Base-by-base conservation (phyloP, 2,329 filamentous ascomycete genomes). In the Stachybotrys chartarum region DNA sequence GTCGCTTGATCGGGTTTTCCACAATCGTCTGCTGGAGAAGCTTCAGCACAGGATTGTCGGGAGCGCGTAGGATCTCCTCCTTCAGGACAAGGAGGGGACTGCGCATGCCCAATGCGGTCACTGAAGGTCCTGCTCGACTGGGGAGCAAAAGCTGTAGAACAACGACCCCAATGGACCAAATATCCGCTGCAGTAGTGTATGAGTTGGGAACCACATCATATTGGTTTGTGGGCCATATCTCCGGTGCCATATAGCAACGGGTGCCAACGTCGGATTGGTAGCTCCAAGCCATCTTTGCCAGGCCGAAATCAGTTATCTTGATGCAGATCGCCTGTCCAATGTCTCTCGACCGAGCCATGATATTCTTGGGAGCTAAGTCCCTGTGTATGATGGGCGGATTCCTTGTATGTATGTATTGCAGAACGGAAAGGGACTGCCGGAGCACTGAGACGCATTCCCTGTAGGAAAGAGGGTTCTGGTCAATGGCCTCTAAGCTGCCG, bases 281-380 rank as follows among this genome's bases (percentile, higher is more conserved):
- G 8, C 10, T 14, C 35, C 10, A 42, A 42, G 10, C 35, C 35
- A 42, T 42, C 35, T 14, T 42, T 10, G 35, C 35, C 14, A 42
- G 5, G 10, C 35, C 35, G 35, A 42, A 14, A 14, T 42, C 35
- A 3, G 35, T 14, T 10, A 42, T 10, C 35, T 42, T 42, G 35
- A 42, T 42, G 35, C 10, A 10, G 3, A 42, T 42, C 10, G 35
- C 11, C 63, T 68, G 31, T 58, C 35, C 3, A 14, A 10, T 42
- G 10, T 3, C 35, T 42, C 35, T 10, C 8, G 35, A 14, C 10
- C 35, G 14, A 10, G 5, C 35, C 35, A 42, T 10, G 14, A 42
- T 42, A 6, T 42, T 3, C 35, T 42, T 42, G 35, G 35, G 10
- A 42, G 35, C 35, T 10, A 42, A 10, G 35, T 42, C 35, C 35